Evolutionary conservation across 2,329 filamentous ascomycete species (phyloP).

Genomic region (Alternaria tenuissima): DNA sequence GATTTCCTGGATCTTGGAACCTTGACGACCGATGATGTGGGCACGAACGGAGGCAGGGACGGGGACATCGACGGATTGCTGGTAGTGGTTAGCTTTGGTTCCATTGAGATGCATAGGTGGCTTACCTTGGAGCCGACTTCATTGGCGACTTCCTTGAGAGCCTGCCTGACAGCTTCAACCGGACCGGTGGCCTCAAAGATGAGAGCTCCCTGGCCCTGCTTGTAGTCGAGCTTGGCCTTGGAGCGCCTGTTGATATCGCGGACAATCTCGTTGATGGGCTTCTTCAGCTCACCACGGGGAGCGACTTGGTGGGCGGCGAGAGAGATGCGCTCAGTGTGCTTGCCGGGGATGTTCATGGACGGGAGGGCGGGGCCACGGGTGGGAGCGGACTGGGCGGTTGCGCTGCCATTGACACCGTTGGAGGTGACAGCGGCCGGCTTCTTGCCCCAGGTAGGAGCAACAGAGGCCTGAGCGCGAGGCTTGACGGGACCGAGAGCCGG

Average conservation of each 20-base stretch:
- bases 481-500: slow-evolving; percentile 85
- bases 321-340: slow-evolving; percentile 77
- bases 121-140: slow-evolving; percentile 86
- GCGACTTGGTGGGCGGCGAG: slow-evolving; percentile 80
- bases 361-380: slow-evolving; percentile 56
- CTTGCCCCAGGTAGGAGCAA: slow-evolving; percentile 81
- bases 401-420: slow-evolving; percentile 59
- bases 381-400: slow-evolving; percentile 56
- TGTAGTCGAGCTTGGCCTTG: slow-evolving; percentile 83
- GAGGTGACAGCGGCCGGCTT: slow-evolving; percentile 60
- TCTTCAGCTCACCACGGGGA: slow-evolving; percentile 79
- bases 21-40: slow-evolving; percentile 92
- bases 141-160: slow-evolving; percentile 86
- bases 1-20: slow-evolving; percentile 87
- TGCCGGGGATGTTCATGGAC: slow-evolving; percentile 80
- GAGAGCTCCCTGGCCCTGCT: slow-evolving; percentile 74
- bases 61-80: slow-evolving; percentile 76
- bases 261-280: slow-evolving; percentile 83
- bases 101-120: not conserved
- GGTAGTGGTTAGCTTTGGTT: slow-evolving; percentile 17
- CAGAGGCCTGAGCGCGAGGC: slow-evolving; percentile 64
- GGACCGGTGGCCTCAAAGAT: slow-evolving; percentile 88
- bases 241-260: slow-evolving; percentile 93
- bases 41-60: slow-evolving; percentile 85
- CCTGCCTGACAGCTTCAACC: slow-evolving; percentile 82